Conservation (phyloP, 2,329 filamentous ascomycete species). For the Chaetoscypha palmicola region DNA sequence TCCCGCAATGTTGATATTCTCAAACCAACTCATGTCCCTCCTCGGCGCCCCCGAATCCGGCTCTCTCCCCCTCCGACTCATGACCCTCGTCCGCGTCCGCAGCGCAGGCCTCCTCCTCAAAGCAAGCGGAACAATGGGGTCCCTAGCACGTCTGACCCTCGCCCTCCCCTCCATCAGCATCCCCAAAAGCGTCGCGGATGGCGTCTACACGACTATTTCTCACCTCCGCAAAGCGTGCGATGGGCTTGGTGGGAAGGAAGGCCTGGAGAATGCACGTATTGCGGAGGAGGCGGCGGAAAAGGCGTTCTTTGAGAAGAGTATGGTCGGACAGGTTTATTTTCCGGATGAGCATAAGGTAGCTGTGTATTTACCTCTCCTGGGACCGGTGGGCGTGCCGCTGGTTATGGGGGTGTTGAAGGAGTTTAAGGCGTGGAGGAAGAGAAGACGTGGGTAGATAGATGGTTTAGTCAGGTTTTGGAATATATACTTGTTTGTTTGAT, state of each 20-base stretch:
- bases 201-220: slow-evolving; percentile 70
- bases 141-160: slow-evolving; percentile 74
- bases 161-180: slow-evolving; percentile 89
- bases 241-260: slow-evolving; percentile 57
- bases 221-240: slow-evolving; percentile 74
- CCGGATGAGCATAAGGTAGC: slow-evolving; percentile 97
- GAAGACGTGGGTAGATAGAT: slow-evolving; percentile 20
- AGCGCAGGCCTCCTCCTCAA: slow-evolving; percentile 80
- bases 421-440: slow-evolving; percentile 44
- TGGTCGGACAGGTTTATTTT: slow-evolving; percentile 98
- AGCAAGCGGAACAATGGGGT: slow-evolving; percentile 89
- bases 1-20: slow-evolving; percentile 81
- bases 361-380: slow-evolving; percentile 86
- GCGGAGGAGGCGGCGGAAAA: slow-evolving; percentile 86
- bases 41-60: slow-evolving; percentile 78
- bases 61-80: slow-evolving; percentile 77
- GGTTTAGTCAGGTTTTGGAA: too few relatives aligned
- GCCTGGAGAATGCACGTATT: slow-evolving; percentile 71
- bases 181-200: slow-evolving; percentile 75
- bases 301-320: slow-evolving; percentile 97
- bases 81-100: slow-evolving; percentile 77
- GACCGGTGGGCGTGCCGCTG: slow-evolving; percentile 84
- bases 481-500: too few relatives aligned
- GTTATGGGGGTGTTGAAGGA: slow-evolving; percentile 80
- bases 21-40: slow-evolving; percentile 80